Evolutionary conservation across 495 filamentous ascomycete genomes (phyloP), one percentile per base, ranked within the genome.

Genomic region (Elaphomyces granulatus): DNA sequence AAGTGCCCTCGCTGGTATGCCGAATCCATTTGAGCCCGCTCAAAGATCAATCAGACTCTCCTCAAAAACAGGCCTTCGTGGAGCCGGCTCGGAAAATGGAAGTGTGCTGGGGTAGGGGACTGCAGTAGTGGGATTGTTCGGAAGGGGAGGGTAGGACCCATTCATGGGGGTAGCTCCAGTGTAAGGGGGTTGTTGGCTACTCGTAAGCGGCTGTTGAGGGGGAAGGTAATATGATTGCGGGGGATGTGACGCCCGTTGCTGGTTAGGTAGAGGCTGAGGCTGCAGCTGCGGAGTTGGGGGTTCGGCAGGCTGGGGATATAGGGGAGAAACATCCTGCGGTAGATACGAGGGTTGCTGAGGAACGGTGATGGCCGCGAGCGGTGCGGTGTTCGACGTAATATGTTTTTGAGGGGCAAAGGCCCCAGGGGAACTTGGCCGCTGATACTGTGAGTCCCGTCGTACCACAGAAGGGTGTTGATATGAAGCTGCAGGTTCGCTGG

Each of bases 31-130:
- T 12, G 23, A 12, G n/a, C n/a, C 23, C 23, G 17, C 17, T 46
- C 60, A 73, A 40, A 73, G 56, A 48, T 96, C 88, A 60, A 96
- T 96, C 57, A 96, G 62, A 50, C 81, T 87, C 60, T 96, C 88
- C 59, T 96, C 88, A 41, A 84, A 67, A 20, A 42, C 59, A 10
- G 74, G 71, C 8, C 74, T 67, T 40, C 75, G 66, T 14, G 60
- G 56, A 21, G 60, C 33, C 15, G 60, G 53, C 38, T 62, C 54
- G 45, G 59, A 56, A 26, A 53, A 58, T 40, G 64, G 65, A 41
- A 36, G 20, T 72, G 68, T 20, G 74, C 67, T n/a, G 46, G 81
- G 71, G 47, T 74, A 75, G 20, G 75, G 75, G 37, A 70, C 81
- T 1, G 66, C 59, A 32, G 80, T 78, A 52, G 85, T 79, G 30